Evolutionary conservation across 139 green algal species (phyloP), one percentile per base, ranked within the genome.

Genomic region (Auxenochlorella pyrenoidosa): DNA sequence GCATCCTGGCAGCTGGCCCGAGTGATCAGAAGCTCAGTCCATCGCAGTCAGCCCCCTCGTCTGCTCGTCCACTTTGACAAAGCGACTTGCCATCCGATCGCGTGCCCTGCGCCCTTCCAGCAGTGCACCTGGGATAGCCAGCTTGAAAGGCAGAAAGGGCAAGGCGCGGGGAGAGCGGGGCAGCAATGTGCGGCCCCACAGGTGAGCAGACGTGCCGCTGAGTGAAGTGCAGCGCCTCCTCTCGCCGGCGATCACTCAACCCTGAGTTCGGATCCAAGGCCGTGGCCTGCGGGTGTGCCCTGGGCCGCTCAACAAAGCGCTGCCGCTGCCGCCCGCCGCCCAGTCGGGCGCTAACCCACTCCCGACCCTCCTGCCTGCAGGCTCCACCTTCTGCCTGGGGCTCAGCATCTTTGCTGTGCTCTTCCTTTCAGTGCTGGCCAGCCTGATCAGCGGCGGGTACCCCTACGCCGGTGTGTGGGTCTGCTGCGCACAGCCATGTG

Each of bases 331-430:
- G 75, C 75, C 54, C 75, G 54, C 60, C 43, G 38, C 13, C 18
- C 12, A 5, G 21, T 30, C 60, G 34, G 38, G 36, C 66, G 30
- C 5, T 26, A 30, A 28, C 82, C 2, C 18, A 3, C 82, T 12
- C 19, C n/a, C 38, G 43, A 58, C n/a, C 51, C 21, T 5, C n/a
- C 32, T 60, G 28, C 72, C 34, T 86, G 73, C 63, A 90, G 87
- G 79, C 32, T 88, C 82, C 40, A 70, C 76, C 10, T 86, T 87
- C 43, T 87, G 78, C 21, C 59, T 89, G 34, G 88, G 88, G n/a
- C 73, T 91, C 38, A 89, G 84, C 77, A 88, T 87, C 32, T 92
- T 92, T 70, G 89, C 63, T 1, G 47, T 90, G 10, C 68, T 88
- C 3, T 92, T 92, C 80, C 73, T 92, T 24, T 79, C 77, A 24